Percentiles rank a stretch among this genome's conserved stretches.
phyloP scores from a whole-genome alignment of 1,284 basidiomycete species.

The Pyrrhoderma lamaoense region DNA sequence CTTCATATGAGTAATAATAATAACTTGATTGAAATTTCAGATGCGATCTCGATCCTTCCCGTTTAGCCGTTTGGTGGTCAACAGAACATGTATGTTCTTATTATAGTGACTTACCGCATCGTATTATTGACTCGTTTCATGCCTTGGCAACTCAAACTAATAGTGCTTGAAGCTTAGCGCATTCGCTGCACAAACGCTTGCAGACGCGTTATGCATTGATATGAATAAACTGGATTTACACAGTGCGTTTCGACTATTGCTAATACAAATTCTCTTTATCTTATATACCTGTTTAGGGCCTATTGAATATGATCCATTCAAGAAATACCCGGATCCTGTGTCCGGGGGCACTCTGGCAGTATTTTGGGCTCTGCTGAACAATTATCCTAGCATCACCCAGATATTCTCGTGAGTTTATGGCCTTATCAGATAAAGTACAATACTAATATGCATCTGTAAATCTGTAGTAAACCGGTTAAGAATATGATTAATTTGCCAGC shows the following conservation, averaged over 20 bases:
- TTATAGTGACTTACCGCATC: not conserved
- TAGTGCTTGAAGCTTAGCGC: slow-evolving; percentile 47
- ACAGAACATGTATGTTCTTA: slow-evolving; percentile 34
- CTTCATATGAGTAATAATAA: too few relatives aligned
- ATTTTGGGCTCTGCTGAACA: slow-evolving; percentile 44
- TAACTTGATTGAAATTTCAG: slow-evolving; percentile 23
- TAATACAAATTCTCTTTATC: not conserved
- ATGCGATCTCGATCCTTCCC: slow-evolving; percentile 46
- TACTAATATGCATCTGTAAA: too few relatives aligned
- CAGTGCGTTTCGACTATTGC: slow-evolving; percentile 28
- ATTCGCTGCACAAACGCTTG: slow-evolving; percentile 44
- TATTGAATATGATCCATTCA: slow-evolving; percentile 26
- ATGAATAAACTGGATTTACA: slow-evolving; percentile 40
- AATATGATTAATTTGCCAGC: slow-evolving; percentile 40
- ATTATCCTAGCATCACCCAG: slow-evolving; percentile 37
- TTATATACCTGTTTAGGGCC: not conserved
- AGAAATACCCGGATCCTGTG: slow-evolving; percentile 35
- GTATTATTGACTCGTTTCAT: not conserved
- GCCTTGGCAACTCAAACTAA: not conserved
- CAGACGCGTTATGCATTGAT: slow-evolving; percentile 38
- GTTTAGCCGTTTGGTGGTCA: slow-evolving; percentile 54
- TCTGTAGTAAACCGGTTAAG: slow-evolving; percentile 29
- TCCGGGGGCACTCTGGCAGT: slow-evolving; percentile 41
- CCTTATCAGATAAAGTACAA: not conserved
- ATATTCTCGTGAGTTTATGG: slow-evolving; percentile 35